Percentiles rank a stretch among this genome's conserved stretches.
Conservation (phyloP, 1,284 basidiomycete species). For the Caloboletus firmus region DNA sequence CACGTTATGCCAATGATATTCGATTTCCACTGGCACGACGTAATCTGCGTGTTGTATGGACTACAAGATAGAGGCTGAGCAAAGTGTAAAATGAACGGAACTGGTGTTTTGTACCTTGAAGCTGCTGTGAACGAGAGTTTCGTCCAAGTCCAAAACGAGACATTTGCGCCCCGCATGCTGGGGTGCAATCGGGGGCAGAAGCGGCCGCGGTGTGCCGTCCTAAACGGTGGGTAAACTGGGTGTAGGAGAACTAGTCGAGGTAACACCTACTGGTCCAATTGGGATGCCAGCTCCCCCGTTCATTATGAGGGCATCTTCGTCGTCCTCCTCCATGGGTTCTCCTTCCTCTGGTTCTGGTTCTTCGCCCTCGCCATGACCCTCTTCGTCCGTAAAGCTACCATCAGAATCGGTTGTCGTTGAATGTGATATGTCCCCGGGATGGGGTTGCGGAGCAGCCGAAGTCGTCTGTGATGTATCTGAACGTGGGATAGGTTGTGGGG, state of each 20-base stretch:
- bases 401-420: constrained; percentile 36
- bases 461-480: constrained; percentile 27
- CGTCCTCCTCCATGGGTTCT: constrained; percentile 61
- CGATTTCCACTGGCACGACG: constrained; percentile 98
- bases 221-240: constrained; percentile 33
- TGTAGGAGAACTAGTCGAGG: not conserved
- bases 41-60: constrained; percentile 96
- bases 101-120: constrained; percentile 66
- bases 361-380: constrained; percentile 40
- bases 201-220: constrained; percentile 83
- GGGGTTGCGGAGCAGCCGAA: constrained; percentile 22
- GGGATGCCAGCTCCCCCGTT: constrained; percentile 84
- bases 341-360: constrained; percentile 46
- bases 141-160: constrained; percentile 92
- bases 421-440: constrained; percentile 34
- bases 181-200: constrained; percentile 75
- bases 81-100: not conserved
- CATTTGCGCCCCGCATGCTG: constrained; percentile 87
- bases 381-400: constrained; percentile 54
- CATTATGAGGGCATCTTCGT: constrained; percentile 78
- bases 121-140: constrained; percentile 92
- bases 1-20: constrained; percentile 96
- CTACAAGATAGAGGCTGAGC: constrained; percentile 43
- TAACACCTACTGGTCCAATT: constrained; percentile 62
- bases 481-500: constrained; percentile 28